Percentiles rank a stretch among this genome's conserved stretches.
phyloP scores from a whole-genome alignment of 2,329 filamentous ascomycete species.

The Sporothrix variecibatus region DNA sequence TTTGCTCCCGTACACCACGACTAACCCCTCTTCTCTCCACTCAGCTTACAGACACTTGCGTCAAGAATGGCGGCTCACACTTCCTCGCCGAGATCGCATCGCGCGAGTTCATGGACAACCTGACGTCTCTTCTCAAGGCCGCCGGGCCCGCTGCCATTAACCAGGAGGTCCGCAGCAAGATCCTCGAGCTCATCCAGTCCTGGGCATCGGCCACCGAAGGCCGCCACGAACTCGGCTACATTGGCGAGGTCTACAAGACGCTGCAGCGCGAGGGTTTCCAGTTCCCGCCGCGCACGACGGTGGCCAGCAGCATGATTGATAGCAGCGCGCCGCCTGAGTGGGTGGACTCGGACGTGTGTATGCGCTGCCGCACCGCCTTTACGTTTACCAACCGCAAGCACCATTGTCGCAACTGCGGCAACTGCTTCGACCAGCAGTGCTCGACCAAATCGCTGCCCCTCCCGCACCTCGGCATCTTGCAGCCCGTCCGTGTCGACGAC shows the following conservation, averaged over 20 bases:
- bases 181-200: conserved; percentile 87
- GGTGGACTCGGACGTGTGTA: conserved; percentile 97
- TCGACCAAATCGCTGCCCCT: conserved; percentile 86
- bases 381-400: conserved; percentile 99
- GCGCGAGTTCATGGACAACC: conserved; percentile 96
- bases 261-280: conserved; percentile 83
- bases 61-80: conserved; percentile 96
- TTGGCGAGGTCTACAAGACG: conserved; percentile 81
- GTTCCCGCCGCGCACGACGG: conserved; percentile 83
- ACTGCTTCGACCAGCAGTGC: conserved; percentile 94
- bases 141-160: conserved; percentile 75
- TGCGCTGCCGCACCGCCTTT: conserved; percentile 93
- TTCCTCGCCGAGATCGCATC: conserved; percentile 95
- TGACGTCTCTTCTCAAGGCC: conserved; percentile 84
- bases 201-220: conserved; percentile 91
- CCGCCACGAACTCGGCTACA: conserved; percentile 78
- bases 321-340: conserved; percentile 97
- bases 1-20: neutral
- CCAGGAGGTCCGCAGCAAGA: conserved; percentile 82
- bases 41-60: conserved; percentile 92
- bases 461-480: conserved; percentile 88
- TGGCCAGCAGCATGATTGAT: conserved; percentile 97
- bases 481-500: conserved; percentile 91
- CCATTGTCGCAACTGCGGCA: conserved; percentile 96
- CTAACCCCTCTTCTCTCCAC: neutral